Percentiles rank a stretch among this genome's conserved stretches.
These are phyloP conservation scores for Bocquillonia castaneifolia DNA, from an alignment of 441 rosid species.

Conservation along the genomic window DNA sequence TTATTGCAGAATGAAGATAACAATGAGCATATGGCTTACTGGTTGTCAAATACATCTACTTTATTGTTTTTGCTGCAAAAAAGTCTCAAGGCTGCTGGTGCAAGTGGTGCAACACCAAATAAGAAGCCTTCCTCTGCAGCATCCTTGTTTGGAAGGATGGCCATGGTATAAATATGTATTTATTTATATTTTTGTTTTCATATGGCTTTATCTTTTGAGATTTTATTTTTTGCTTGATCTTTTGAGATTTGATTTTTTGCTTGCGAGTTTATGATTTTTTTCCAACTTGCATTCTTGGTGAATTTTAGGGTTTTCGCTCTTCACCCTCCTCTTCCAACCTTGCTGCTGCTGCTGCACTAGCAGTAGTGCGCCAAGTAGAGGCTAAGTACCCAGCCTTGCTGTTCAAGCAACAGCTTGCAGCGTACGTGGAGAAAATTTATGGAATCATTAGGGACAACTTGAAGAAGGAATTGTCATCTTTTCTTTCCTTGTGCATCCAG, in stretches of 20 bases:
- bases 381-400: constrained; percentile 99
- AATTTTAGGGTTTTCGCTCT: constrained; percentile 79
- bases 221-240: constrained; percentile 10
- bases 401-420: constrained; percentile 97
- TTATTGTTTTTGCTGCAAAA: constrained; percentile 85
- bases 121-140: constrained; percentile 66
- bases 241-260: constrained; percentile 17
- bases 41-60: constrained; percentile 89
- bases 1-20: constrained; percentile 77
- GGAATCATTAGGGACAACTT: constrained; percentile 98
- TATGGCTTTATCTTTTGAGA: constrained; percentile 17
- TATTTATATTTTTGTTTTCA: not conserved
- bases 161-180: constrained; percentile 53
- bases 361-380: constrained; percentile 81
- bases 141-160: constrained; percentile 93
- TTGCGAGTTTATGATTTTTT: constrained; percentile 9
- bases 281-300: constrained; percentile 17
- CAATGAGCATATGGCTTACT: constrained; percentile 89
- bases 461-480: constrained; percentile 81
- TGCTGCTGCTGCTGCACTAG: constrained; percentile 63
- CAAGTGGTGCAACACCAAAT: constrained; percentile 57
- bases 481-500: constrained; percentile 92
- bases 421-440: constrained; percentile 93
- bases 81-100: constrained; percentile 66
- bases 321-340: constrained; percentile 75